Conservation (phyloP, 805 yeast species). For the Barnettozyma pratensis region DNA sequence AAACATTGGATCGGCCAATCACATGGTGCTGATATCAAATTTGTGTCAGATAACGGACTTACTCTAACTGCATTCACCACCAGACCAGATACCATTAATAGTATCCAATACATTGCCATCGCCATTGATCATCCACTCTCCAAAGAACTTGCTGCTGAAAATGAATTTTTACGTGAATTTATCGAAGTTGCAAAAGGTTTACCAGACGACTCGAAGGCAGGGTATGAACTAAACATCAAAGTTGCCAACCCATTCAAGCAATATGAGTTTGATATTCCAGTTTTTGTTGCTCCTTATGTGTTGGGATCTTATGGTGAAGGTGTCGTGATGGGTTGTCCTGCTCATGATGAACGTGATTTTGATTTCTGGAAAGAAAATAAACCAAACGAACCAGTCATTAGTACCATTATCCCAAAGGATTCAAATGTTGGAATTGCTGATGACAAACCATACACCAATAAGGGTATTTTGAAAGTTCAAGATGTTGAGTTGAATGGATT, state of each 20-base stretch:
- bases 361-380: slow-evolving; percentile 71
- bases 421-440: slow-evolving; percentile 2
- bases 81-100: slow-evolving; percentile 80
- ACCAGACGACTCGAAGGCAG: slow-evolving; percentile 51
- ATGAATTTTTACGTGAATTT: slow-evolving; percentile 41
- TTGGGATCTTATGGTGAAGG: slow-evolving; percentile 80
- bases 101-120: slow-evolving; percentile 79
- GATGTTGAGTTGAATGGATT: slow-evolving; percentile 50
- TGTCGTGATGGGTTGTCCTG: slow-evolving; percentile 98
- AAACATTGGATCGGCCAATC: slow-evolving; percentile 91
- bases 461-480: slow-evolving; percentile 44
- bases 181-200: slow-evolving; percentile 33
- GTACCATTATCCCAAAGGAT: slow-evolving; percentile 17
- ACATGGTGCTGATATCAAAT: slow-evolving; percentile 65
- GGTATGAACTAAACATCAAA: slow-evolving; percentile 44
- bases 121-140: slow-evolving; percentile 68
- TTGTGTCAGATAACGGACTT: slow-evolving; percentile 29
- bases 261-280: slow-evolving; percentile 46
- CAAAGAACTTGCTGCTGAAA: slow-evolving; percentile 29
- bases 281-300: slow-evolving; percentile 90
- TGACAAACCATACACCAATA: slow-evolving; percentile 33
- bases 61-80: slow-evolving; percentile 69
- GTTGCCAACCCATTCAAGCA: slow-evolving; percentile 58
- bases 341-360: slow-evolving; percentile 80
- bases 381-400: slow-evolving; percentile 30